These are phyloP conservation scores for Sporobolus alterniflorus DNA, from an alignment of 202 grass and related monocot genomes.

Conservation along the genomic window DNA sequence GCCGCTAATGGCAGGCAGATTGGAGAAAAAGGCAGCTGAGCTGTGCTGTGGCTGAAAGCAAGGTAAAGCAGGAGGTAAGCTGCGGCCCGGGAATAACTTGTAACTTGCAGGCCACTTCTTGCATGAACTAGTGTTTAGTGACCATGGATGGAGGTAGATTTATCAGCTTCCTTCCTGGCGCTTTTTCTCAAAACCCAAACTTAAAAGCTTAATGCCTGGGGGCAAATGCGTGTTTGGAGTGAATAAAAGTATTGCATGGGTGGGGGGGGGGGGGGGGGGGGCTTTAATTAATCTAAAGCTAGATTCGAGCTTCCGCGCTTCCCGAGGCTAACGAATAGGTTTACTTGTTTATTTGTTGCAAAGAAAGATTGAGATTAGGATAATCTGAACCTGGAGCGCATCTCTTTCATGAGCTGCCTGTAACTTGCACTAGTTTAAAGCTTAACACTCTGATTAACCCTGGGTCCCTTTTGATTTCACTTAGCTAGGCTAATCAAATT, in stretches of 20 bases:
- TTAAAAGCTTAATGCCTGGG: constrained; percentile 47
- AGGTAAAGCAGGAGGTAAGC: constrained; percentile 46
- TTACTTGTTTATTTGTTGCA: constrained; percentile 38
- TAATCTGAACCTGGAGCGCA: constrained; percentile 55
- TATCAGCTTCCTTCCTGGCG: constrained; percentile 34
- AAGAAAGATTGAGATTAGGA: constrained; percentile 58
- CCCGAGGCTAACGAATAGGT: constrained; percentile 67
- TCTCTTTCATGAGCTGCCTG: constrained; percentile 23
- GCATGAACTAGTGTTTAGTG: neutral
- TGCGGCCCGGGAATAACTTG: constrained; percentile 47
- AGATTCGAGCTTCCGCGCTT: constrained; percentile 49
- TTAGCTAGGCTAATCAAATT: neutral
- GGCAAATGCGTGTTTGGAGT: constrained; percentile 60
- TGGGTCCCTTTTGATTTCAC: neutral
- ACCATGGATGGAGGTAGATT: constrained; percentile 14
- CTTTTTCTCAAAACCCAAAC: constrained; percentile 38
- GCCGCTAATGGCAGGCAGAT: constrained; percentile 44
- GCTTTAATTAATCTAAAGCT: constrained; percentile 76
- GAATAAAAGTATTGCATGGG: constrained; percentile 66
- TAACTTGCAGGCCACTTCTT: constrained; percentile 68
- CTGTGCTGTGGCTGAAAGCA: constrained; percentile 43
- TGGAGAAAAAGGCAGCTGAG: constrained; percentile 5
- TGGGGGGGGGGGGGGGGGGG: constrained; percentile 44
- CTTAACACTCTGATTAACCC: neutral
- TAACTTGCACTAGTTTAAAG: constrained; percentile 20